Conservation (phyloP, 1,139 yeast species). For the Hemisphaericaspora xylanilytica region DNA sequence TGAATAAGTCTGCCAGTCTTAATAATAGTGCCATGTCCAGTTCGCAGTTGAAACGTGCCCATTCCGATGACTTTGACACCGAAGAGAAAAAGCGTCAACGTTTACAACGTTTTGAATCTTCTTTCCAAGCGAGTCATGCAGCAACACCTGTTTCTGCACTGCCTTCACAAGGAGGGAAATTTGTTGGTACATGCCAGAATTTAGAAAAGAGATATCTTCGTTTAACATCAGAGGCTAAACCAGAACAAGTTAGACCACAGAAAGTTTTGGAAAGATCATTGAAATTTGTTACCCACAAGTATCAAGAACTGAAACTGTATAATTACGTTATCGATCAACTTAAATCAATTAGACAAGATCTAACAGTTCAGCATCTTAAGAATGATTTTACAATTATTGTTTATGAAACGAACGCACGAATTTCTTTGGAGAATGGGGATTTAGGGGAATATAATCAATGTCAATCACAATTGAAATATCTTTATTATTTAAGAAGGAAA, state of each 20-base stretch:
- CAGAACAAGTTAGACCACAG: slow-evolving; percentile 76
- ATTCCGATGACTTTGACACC: slow-evolving; percentile 28
- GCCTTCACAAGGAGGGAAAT: slow-evolving; percentile 16
- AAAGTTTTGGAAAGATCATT: slow-evolving; percentile 58
- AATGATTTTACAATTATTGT: slow-evolving; percentile 74
- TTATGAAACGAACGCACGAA: slow-evolving; percentile 81
- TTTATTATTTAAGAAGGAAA: slow-evolving; percentile 43
- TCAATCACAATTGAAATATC: slow-evolving; percentile 70
- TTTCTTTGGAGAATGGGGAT: slow-evolving; percentile 82
- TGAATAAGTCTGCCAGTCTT: neutral
- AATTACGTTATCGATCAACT: slow-evolving; percentile 84
- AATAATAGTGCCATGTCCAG: neutral
- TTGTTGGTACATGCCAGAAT: slow-evolving; percentile 64
- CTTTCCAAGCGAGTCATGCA: neutral
- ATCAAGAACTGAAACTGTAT: slow-evolving; percentile 51
- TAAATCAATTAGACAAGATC: slow-evolving; percentile 87
- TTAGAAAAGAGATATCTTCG: slow-evolving; percentile 80
- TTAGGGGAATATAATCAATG: slow-evolving; percentile 96
- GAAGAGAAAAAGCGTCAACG: slow-evolving; percentile 43
- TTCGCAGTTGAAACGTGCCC: neutral
- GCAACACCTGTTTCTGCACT: neutral
- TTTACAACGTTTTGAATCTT: slow-evolving; percentile 45
- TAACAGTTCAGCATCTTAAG: slow-evolving; percentile 87
- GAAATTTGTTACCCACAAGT: slow-evolving; percentile 53
- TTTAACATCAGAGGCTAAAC: slow-evolving; percentile 89